Percentiles rank a stretch among this genome's conserved stretches.
Evolutionary conservation across 2,329 filamentous ascomycete species (phyloP).

Genomic region (Bertia moriformis): DNA sequence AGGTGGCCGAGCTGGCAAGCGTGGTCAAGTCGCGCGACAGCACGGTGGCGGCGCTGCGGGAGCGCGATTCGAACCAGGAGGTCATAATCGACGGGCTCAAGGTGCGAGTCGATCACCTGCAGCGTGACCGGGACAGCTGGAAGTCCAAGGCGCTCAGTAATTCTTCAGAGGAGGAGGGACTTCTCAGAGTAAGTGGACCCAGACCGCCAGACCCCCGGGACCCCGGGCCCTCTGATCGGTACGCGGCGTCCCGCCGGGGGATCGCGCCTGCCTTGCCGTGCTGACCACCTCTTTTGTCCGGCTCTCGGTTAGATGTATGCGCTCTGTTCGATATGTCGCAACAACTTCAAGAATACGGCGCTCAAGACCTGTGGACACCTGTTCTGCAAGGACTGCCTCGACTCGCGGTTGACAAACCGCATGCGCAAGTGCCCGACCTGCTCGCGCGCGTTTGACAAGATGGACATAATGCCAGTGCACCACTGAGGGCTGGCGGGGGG

Average conservation of each 20-base stretch:
- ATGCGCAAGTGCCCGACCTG: constrained; percentile 93
- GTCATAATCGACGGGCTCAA: constrained; percentile 69
- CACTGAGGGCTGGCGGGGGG: too few species aligned
- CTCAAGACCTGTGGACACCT: constrained; percentile 90
- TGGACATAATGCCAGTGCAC: constrained; percentile 70
- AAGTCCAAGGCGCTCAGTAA: constrained; percentile 71
- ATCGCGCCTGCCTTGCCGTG: constrained; percentile 9
- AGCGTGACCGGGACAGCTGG: constrained; percentile 75
- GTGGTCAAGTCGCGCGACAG: constrained; percentile 65
- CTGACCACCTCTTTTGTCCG: constrained; percentile 15
- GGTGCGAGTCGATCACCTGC: constrained; percentile 60
- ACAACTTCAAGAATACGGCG: constrained; percentile 84
- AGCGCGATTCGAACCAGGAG: constrained; percentile 47
- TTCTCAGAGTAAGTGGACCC: constrained; percentile 59
- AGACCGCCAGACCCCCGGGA: constrained; percentile 5
- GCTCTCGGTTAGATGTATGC: constrained; percentile 45
- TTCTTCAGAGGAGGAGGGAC: constrained; percentile 68
- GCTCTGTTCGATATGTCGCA: constrained; percentile 82
- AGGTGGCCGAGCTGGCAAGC: constrained; percentile 63
- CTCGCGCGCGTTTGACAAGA: constrained; percentile 77
- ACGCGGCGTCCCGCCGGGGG: too few species aligned
- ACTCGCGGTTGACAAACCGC: constrained; percentile 75
- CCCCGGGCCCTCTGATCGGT: constrained; percentile 14
- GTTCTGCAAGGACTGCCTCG: constrained; percentile 82
- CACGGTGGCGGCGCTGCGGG: constrained; percentile 30